phyloP scores from a whole-genome alignment of 768 basidiomycete species.

The Pseudohyphozyma bogoriensis region DNA sequence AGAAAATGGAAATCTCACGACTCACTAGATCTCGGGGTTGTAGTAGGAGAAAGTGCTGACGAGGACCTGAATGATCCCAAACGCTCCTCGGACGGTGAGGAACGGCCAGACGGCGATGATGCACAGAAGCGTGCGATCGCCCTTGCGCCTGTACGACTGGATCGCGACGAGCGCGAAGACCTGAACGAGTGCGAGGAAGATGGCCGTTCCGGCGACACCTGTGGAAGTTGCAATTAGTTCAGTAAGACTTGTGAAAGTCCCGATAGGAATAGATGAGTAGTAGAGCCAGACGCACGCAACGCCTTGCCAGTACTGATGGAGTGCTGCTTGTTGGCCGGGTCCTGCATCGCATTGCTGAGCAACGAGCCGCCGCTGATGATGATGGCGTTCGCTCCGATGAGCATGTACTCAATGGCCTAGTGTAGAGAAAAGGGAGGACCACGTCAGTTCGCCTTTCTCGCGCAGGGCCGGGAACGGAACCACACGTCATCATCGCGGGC shows the following conservation, averaged over 20 bases:
- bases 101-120: slow-evolving; percentile 27
- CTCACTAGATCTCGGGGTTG: not conserved
- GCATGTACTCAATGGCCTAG: slow-evolving; percentile 13
- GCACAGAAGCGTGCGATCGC: slow-evolving; percentile 13
- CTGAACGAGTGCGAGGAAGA: slow-evolving; percentile 22
- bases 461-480: too few relatives aligned
- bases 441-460: too few relatives aligned
- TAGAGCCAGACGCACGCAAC: not conserved
- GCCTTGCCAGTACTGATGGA: not conserved
- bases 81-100: slow-evolving; percentile 26
- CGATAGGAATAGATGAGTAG: not conserved
- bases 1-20: too few relatives aligned
- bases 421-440: too few relatives aligned
- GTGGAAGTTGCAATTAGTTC: not conserved
- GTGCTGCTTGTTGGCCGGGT: not conserved
- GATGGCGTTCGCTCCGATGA: slow-evolving; percentile 16
- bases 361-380: not conserved
- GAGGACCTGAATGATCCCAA: slow-evolving; percentile 18
- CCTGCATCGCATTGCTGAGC: slow-evolving; percentile 3
- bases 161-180: slow-evolving; percentile 1
- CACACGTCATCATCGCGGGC: too few relatives aligned
- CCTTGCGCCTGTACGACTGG: slow-evolving; percentile 8
- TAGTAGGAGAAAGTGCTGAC: not conserved
- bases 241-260: too few relatives aligned
- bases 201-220: not conserved